Percentiles rank a stretch among this genome's conserved stretches.
Conservation (phyloP, 345 rosid genomes). For the Mangifera indica region DNA sequence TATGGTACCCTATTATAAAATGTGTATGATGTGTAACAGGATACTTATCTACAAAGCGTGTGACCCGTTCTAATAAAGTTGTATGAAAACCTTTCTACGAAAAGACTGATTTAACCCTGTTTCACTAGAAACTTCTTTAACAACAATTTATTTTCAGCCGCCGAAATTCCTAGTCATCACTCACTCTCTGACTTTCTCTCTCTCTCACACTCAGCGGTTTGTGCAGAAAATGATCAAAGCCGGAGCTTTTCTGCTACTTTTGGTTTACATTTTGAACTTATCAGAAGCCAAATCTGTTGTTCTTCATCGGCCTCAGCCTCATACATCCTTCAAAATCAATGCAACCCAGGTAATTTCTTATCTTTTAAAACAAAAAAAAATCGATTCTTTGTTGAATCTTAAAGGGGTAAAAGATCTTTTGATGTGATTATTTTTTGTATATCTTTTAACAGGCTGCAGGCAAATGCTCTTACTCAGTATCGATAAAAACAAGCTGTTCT, state of each 20-base stretch:
- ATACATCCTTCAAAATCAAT: constrained; percentile 39
- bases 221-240: constrained; percentile 17
- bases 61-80: too few species aligned
- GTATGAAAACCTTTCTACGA: not conserved
- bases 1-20: too few species aligned
- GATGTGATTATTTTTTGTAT: too few species aligned
- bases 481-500: constrained; percentile 58
- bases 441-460: constrained; percentile 28
- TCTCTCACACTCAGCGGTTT: not conserved
- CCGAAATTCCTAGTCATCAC: too few species aligned
- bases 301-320: constrained; percentile 35
- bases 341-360: constrained; percentile 31
- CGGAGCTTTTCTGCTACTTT: constrained; percentile 7
- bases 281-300: constrained; percentile 21
- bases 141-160: not conserved
- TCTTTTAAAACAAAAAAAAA: not conserved
- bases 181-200: too few species aligned
- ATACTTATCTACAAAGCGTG: too few species aligned
- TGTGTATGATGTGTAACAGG: too few species aligned
- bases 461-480: constrained; percentile 59
- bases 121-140: not conserved
- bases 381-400: not conserved
- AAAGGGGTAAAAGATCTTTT: not conserved
- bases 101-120: not conserved
- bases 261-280: constrained; percentile 13